Conservation (phyloP, 257 asterid genomes). For the Buddleja alternifolia region DNA sequence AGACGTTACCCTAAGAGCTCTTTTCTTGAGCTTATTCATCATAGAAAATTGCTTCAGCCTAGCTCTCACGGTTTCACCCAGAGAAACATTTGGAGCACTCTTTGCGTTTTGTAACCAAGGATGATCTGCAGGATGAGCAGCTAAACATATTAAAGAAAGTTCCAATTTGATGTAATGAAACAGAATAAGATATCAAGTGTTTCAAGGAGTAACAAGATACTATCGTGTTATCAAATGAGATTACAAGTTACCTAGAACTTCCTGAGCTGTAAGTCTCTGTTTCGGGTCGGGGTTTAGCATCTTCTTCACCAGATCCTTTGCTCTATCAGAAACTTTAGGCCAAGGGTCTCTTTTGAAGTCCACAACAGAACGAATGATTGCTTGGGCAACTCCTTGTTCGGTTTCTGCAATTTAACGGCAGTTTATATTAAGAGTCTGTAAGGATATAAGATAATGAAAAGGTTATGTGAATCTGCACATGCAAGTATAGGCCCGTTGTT, state of each 20-base stretch:
- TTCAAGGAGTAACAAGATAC: background rate
- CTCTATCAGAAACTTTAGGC: constrained; percentile 74
- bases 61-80: constrained; percentile 64
- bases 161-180: background rate
- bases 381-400: constrained; percentile 80
- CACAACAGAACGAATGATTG: constrained; percentile 65
- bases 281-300: constrained; percentile 71
- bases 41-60: constrained; percentile 67
- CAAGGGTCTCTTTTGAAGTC: constrained; percentile 72
- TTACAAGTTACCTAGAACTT: constrained; percentile 55
- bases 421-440: background rate
- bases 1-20: constrained; percentile 54
- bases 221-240: background rate
- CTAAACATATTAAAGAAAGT: constrained; percentile 21
- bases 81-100: constrained; percentile 62
- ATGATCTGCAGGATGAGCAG: constrained; percentile 46
- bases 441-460: background rate
- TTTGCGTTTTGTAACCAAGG: constrained; percentile 69
- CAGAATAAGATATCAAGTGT: constrained; percentile 6
- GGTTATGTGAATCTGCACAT: background rate
- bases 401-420: constrained; percentile 54
- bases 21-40: constrained; percentile 72
- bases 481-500: background rate
- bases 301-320: constrained; percentile 66
- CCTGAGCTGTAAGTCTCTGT: constrained; percentile 61